These are phyloP conservation scores for Cinchona pubescens DNA, from an alignment of 257 asterid species.

Conservation along the genomic window DNA sequence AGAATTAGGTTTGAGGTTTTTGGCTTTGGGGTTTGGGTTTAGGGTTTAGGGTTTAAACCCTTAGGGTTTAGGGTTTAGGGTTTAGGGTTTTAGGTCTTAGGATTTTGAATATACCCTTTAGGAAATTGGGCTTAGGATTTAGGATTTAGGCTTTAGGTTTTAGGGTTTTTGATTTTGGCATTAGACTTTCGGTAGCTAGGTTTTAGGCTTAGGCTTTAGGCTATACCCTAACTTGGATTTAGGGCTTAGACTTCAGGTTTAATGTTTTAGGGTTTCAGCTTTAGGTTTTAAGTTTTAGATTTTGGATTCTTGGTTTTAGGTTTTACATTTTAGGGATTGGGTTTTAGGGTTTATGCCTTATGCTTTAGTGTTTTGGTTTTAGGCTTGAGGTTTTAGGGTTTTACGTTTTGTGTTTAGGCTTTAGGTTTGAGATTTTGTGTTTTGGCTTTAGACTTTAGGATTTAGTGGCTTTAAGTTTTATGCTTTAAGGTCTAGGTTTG, in stretches of 20 bases:
- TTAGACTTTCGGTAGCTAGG: constrained; percentile 1
- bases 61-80: no score
- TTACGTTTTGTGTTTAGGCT: constrained; percentile 4
- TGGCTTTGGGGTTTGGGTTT: no score
- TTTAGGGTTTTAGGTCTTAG: no score
- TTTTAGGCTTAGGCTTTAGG: constrained; percentile 20
- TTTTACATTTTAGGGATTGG: constrained; percentile 8
- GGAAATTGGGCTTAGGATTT: no score
- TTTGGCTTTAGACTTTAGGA: constrained; percentile 5
- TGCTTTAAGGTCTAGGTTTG: constrained; percentile 21
- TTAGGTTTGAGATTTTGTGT: constrained; percentile 15
- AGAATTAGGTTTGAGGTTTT: no score
- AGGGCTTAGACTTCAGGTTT: constrained; percentile 19
- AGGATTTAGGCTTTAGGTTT: background rate
- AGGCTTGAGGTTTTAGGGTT: constrained; percentile 3
- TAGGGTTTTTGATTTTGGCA: background rate
- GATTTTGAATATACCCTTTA: no score
- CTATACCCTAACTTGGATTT: no score
- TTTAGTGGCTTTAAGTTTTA: constrained; percentile 5
- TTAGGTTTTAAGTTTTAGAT: constrained; percentile 1
- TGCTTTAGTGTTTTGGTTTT: background rate
- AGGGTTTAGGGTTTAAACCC: no score
- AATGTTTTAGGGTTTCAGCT: constrained; percentile 6
- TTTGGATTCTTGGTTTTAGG: background rate
- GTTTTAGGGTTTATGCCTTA: background rate